A percentile compares a stretch with the other conserved stretches of the same genome.
phyloP scores from a whole-genome alignment of 345 rosid genomes.

The Lenwebbia sp. region DNA sequence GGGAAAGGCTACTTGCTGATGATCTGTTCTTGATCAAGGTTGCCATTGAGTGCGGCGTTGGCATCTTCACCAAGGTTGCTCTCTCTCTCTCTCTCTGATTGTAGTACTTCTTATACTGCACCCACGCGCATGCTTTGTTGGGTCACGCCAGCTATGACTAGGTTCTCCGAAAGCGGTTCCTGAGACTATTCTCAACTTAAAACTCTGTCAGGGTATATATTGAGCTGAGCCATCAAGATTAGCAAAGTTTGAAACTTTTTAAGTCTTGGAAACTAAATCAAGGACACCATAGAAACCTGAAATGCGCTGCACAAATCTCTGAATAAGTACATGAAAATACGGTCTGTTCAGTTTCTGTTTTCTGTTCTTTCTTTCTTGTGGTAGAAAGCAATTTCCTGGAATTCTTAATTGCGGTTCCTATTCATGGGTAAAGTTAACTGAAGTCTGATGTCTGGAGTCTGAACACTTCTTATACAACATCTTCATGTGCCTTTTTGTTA shows the following conservation, averaged over 20 bases:
- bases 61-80: constrained; percentile 50
- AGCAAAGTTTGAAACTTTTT: neutral
- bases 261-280: neutral
- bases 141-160: neutral
- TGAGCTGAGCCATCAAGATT: neutral
- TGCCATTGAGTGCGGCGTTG: constrained; percentile 59
- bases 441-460: neutral
- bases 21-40: constrained; percentile 55
- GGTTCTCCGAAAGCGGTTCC: neutral
- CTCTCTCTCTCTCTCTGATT: neutral
- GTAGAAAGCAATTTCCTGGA: neutral
- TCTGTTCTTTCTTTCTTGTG: neutral
- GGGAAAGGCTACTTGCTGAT: constrained; percentile 54
- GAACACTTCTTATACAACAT: too few species aligned
- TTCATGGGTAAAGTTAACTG: neutral
- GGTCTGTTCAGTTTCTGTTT: neutral
- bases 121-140: neutral
- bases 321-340: neutral
- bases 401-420: neutral
- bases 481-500: neutral
- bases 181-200: neutral
- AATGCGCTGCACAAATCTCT: neutral
- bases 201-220: neutral
- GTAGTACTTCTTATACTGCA: neutral
- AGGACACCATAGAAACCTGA: neutral